phyloP scores from a whole-genome alignment of 23 red algal genomes.

The Gracilaria caudata region DNA sequence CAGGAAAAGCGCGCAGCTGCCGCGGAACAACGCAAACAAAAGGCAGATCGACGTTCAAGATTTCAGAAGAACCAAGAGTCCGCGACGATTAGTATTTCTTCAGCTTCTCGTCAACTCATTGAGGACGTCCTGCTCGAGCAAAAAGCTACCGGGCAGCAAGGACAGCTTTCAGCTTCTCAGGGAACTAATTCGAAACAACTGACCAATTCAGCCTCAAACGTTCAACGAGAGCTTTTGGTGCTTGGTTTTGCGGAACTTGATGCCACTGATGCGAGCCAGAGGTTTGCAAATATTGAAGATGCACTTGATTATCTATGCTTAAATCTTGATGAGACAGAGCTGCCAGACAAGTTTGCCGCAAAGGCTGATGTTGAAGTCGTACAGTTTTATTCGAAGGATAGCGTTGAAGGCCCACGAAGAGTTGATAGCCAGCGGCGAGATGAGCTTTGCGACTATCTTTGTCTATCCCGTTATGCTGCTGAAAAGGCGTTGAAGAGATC shows the following conservation, averaged over 20 bases:
- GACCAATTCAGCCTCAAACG: background rate
- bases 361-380: constrained; percentile 83
- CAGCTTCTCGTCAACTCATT: constrained; percentile 62
- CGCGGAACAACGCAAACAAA: constrained; percentile 30
- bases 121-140: constrained; percentile 73
- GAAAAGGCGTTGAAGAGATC: constrained; percentile 56
- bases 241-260: constrained; percentile 68
- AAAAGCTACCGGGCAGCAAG: constrained; percentile 5
- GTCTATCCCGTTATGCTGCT: constrained; percentile 53
- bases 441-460: constrained; percentile 25
- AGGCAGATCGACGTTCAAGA: constrained; percentile 38
- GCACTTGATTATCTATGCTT: constrained; percentile 88
- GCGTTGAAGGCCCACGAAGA: background rate
- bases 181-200: background rate
- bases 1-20: constrained; percentile 3
- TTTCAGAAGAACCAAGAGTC: constrained; percentile 54
- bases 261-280: constrained; percentile 47
- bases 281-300: constrained; percentile 26
- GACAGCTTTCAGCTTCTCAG: background rate
- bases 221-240: background rate
- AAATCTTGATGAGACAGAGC: constrained; percentile 85
- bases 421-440: constrained; percentile 13
- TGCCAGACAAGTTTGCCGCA: constrained; percentile 74
- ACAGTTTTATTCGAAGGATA: constrained; percentile 50
- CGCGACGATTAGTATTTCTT: constrained; percentile 62